Conservation (phyloP, 2,329 filamentous ascomycete species). For the Sporothrix variecibatus region DNA sequence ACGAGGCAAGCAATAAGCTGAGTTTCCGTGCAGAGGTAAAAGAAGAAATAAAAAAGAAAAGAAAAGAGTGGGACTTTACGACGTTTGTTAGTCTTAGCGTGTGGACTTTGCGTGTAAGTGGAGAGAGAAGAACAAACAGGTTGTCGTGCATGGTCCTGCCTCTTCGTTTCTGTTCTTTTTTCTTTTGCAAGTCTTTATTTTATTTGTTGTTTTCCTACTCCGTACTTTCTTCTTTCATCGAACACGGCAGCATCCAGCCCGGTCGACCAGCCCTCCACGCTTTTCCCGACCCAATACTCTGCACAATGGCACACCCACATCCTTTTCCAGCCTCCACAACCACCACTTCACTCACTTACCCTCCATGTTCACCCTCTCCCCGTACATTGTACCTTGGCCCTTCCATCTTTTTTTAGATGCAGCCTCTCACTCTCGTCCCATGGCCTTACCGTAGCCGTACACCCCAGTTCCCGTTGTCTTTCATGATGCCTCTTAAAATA, state of each 20-base stretch:
- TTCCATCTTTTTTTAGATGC: conserved; percentile 15
- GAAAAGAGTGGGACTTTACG: background rate
- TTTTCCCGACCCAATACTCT: background rate
- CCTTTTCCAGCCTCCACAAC: background rate
- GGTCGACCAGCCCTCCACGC: background rate
- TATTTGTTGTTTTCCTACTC: background rate
- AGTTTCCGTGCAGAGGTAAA: background rate
- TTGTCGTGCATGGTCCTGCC: background rate
- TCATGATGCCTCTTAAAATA: background rate
- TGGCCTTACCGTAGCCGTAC: background rate
- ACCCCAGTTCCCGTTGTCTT: background rate
- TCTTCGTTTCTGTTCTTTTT: background rate
- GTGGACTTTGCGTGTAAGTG: background rate
- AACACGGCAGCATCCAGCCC: background rate
- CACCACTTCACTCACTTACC: background rate
- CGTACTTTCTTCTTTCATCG: background rate
- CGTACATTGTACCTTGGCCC: background rate
- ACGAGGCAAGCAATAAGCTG: background rate
- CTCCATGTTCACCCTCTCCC: background rate
- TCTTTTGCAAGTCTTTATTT: background rate
- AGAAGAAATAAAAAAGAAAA: background rate
- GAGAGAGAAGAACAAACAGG: background rate
- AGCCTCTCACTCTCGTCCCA: background rate
- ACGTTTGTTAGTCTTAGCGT: background rate
- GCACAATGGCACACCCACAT: background rate